Conservation (phyloP, 2,329 filamentous ascomycete species). For the Lasiodiplodia citricola region DNA sequence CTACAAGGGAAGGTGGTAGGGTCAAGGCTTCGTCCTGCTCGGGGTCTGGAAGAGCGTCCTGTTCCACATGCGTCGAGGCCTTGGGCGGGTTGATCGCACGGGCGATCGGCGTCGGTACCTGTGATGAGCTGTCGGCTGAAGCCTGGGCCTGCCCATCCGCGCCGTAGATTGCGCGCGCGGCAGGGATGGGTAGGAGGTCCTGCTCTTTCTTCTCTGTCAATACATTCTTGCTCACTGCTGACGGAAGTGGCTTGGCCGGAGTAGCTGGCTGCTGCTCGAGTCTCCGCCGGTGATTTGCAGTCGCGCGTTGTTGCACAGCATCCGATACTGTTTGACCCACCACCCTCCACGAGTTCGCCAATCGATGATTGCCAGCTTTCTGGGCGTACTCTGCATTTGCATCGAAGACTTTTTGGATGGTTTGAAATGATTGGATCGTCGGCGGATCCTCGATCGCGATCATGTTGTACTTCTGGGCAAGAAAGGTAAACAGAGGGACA, state of each 20-base stretch:
- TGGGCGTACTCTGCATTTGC: constrained; percentile 61
- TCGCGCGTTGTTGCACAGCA: constrained; percentile 27
- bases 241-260: constrained; percentile 17
- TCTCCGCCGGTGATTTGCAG: constrained; percentile 35
- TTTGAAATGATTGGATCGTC: constrained; percentile 43
- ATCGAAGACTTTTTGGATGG: constrained; percentile 52
- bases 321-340: constrained; percentile 50
- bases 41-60: constrained; percentile 39
- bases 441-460: constrained; percentile 46
- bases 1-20: constrained; percentile 38
- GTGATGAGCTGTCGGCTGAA: constrained; percentile 56
- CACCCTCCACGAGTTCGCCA: constrained; percentile 66
- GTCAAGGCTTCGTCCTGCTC: constrained; percentile 44
- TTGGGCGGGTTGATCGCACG: constrained; percentile 43
- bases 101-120: constrained; percentile 61
- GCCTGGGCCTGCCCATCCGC: constrained; percentile 41
- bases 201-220: constrained; percentile 23
- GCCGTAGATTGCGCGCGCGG: constrained; percentile 39
- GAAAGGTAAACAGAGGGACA: constrained; percentile 46
- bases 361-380: constrained; percentile 54
- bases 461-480: constrained; percentile 52
- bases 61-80: constrained; percentile 24
- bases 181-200: constrained; percentile 36
- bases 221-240: constrained; percentile 12
- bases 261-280: constrained; percentile 32